Percentiles rank a stretch among this genome's conserved stretches.
Conservation (phyloP, 306 rosid genomes). For the Casuarina equisetifolia region DNA sequence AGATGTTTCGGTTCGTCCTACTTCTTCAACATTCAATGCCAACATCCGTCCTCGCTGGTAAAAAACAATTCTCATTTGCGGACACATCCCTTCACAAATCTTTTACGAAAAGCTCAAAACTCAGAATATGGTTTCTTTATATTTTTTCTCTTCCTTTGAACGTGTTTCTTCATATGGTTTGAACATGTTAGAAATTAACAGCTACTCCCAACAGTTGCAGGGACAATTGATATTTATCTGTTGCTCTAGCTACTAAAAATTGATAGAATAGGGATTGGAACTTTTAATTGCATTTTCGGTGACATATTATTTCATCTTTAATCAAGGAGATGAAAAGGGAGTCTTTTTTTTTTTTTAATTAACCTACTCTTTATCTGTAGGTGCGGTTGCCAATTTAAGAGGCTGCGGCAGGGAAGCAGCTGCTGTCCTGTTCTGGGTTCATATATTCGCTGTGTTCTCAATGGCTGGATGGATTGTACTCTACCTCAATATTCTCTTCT, state of each 20-base stretch:
- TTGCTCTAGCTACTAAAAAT: background rate
- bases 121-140: background rate
- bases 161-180: background rate
- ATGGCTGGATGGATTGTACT: conserved; percentile 91
- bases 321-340: background rate
- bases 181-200: background rate
- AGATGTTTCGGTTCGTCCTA: conserved; percentile 86
- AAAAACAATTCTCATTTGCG: conserved; percentile 15
- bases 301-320: background rate
- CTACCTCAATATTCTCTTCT: conserved; percentile 74
- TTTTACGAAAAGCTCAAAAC: background rate
- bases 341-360: background rate
- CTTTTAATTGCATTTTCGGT: conserved; percentile 3
- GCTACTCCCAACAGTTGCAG: too few relatives aligned
- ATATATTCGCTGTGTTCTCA: conserved; percentile 84
- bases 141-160: background rate
- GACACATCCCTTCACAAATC: conserved; percentile 14
- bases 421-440: conserved; percentile 93
- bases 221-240: background rate
- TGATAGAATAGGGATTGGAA: background rate
- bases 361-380: conserved; percentile 40
- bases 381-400: conserved; percentile 94
- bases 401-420: conserved; percentile 98
- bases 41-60: conserved; percentile 92
- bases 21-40: conserved; percentile 99